Base-by-base conservation (phyloP, 352 stramenopile genomes). In the Thraustotheca clavata region DNA sequence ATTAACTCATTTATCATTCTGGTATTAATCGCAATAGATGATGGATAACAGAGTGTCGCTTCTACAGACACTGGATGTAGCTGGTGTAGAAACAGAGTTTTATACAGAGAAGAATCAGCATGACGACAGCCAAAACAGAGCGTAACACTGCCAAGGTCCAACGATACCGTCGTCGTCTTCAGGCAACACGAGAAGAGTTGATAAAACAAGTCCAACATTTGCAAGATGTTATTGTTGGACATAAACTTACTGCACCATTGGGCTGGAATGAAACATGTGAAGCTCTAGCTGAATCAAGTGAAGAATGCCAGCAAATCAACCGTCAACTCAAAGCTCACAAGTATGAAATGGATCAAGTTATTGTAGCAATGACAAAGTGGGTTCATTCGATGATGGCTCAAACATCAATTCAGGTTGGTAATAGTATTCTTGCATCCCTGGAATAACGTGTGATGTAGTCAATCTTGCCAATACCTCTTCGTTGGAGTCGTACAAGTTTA, bases 61-160 rank as follows among this genome's bases (percentile, higher is more conserved):
- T n/a, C n/a, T n/a, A n/a, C n/a, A n/a, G n/a, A n/a, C n/a, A n/a
- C n/a, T n/a, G n/a, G n/a, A n/a, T n/a, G n/a, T n/a, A n/a, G n/a
- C n/a, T n/a, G n/a, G n/a, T n/a, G n/a, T n/a, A n/a, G n/a, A n/a
- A n/a, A n/a, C n/a, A n/a, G n/a, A n/a, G n/a, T n/a, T n/a, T n/a
- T n/a, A n/a, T n/a, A n/a, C n/a, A n/a, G n/a, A n/a, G n/a, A n/a
- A n/a, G n/a, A n/a, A n/a, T n/a, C n/a, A n/a, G n/a, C n/a, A n/a
- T n/a, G n/a, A n/a, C n/a, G 39, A 47, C 39, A 24, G 4, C 39
- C 7, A 24, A 31, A 9, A 52, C 43, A 31, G 24, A 14, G 11
- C 43, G 43, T 31, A 52, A 52, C 43, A 52, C 43, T 9, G 43
- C 43, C n/a, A 52, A 52, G 43, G 43, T 52, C n/a, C 43, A 52